Evolutionary conservation across 75 land plant species (phyloP), one percentile per base, ranked within the genome.

Genomic region (Cupressus sempervirens): DNA sequence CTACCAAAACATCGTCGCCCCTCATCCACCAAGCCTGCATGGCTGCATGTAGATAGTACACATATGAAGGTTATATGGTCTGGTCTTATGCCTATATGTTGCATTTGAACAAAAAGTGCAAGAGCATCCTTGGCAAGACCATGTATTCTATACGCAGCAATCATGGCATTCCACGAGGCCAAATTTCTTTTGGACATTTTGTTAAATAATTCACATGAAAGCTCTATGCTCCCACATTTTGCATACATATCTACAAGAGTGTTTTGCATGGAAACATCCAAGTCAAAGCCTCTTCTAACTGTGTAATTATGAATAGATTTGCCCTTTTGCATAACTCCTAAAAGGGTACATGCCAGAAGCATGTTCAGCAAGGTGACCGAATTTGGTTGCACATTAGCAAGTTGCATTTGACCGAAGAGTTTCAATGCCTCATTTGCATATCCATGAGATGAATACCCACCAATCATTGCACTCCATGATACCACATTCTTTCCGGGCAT

Each of bases 151-250:
- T 84, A 73, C 48, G 40, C 85, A 46, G 85, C 81, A 62, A 88
- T 82, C 40, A 87, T 73, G 12, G 85, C 70, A 83, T 87, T 88
- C 89, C 89, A 88, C 15, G 89, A 87, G 23, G 84, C 85, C 75
- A 83, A 30, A 62, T 88, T 83, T 35, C 45, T 58, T 32, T 86
- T 83, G n/a, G 88, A 30, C 85, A 87, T 62, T 81, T 53, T 53
- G 50, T 83, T 48, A 36, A 88, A 88, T 16, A 87, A 46, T 34
- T 67, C 35, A 10, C 53, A 68, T 46, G 89, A 89, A 50, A 58
- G 45, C 30, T 32, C 67, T 38, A 87, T 67, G 58, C 67, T 43
- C 36, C 46, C 68, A 73, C 87, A 86, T 50, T 83, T 86, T 15
- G 38, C 52, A 83, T 86, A 86, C 86, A 86, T 67, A 76, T 74